These are phyloP conservation scores for Magnaporthales sp. DNA, from an alignment of 2,329 filamentous ascomycete genomes.

Conservation along the genomic window DNA sequence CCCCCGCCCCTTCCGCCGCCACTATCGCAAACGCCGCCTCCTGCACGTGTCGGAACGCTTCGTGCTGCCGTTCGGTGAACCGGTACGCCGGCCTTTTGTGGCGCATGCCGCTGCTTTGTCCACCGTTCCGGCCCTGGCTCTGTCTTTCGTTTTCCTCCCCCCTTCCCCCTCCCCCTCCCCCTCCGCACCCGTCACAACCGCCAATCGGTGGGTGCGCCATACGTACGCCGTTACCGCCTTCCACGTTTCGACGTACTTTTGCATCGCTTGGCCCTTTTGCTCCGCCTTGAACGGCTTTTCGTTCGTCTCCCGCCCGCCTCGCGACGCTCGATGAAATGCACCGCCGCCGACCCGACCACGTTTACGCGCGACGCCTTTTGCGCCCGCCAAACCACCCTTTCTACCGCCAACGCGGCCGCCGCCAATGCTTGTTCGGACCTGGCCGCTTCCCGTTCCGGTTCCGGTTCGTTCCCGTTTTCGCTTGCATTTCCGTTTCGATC, in stretches of 20 bases:
- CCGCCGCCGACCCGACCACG: not conserved
- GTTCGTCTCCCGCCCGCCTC: not conserved
- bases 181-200: not conserved
- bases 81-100: not conserved
- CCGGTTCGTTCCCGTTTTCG: too few species aligned
- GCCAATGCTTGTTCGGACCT: not conserved
- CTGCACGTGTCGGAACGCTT: not conserved
- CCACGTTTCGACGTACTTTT: not conserved
- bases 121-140: not conserved
- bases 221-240: not conserved
- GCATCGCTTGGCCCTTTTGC: not conserved
- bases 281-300: not conserved
- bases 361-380: not conserved
- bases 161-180: not conserved
- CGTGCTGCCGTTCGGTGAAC: not conserved
- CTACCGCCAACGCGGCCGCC: not conserved
- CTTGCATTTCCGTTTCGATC: too few species aligned
- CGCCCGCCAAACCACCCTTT: not conserved
- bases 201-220: not conserved
- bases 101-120: not conserved
- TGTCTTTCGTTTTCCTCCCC: not conserved
- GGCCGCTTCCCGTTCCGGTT: not conserved
- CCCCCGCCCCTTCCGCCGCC: too few species aligned
- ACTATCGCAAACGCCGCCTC: not conserved
- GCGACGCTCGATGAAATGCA: constrained; percentile 1